Base-by-base conservation (phyloP, 371 early-diverging fungal genomes). In the Furculomyces boomerangus region DNA sequence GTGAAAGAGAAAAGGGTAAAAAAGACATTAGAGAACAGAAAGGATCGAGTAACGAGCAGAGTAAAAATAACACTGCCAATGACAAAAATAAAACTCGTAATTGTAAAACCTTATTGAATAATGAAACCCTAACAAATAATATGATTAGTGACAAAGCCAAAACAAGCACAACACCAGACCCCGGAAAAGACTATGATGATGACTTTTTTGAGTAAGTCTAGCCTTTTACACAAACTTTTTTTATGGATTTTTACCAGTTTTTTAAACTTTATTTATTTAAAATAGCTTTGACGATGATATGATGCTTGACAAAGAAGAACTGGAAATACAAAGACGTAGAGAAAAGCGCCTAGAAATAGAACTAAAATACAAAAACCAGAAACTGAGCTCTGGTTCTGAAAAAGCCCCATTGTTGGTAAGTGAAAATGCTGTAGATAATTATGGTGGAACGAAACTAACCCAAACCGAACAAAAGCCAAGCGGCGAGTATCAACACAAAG, bases 311-410 rank as follows among this genome's bases (percentile, higher is more conserved):
- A 43, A 50, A 5, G 86, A 87, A 59, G 75, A 83, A 50, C 59
- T 67, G 40, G 55, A 81, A 37, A 84, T 88, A 58, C 84, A 87
- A 66, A 83, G 84, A 63, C 71, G 87, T 10, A 64, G 86, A 40
- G 71, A 70, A 55, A 63, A 78, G 27, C 70, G 86, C 48, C 71
- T 72, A 51, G 80, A 74, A 13, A 81, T 88, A 50, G 48, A 86
- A 37, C 70, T 72, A 32, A 74, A 83, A 59, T 71, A 79, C 57
- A 75, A 76, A 59, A 57, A 63, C 28, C 65, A 60, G 1, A 51
- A 60, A 20, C 27, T 61, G 30, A 60, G 61, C 2, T 60, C 63
- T 2, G 44, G 50, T 22, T 55, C 53, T 40, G 45, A 62, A 26
- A 31, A 49, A 44, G 39, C 13, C 14, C 14, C 39, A 39, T 39